Base-by-base conservation (phyloP, 1,139 yeast species). In the Kodamaea derodonti region DNA sequence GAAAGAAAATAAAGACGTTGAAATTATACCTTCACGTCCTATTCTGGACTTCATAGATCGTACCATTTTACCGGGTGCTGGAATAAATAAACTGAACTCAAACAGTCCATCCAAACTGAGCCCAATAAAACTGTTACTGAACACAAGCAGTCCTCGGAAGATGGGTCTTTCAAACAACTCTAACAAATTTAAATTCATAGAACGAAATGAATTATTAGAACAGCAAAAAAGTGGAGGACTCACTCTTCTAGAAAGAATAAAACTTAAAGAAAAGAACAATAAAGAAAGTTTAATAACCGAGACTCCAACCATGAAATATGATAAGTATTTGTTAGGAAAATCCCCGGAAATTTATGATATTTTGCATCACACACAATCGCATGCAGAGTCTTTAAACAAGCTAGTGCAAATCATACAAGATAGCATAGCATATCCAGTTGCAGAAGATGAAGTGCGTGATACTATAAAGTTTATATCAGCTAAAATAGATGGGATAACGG, bases 271-370 rank as follows among this genome's bases (percentile, higher is more conserved):
- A 26, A 42, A 40, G 32, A 29, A 32, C 12, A 36, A 32, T 25
- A 39, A 39, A 15, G 42, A 41, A 17, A 37, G 34, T 20, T 25
- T 22, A 4, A 34, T 23, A 3, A 14, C 27, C 8, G 38, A 31
- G 16, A 40, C 65, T 1, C 67, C 69, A 2, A 65, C 70, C 40
- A 39, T 49, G 18, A 61, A 62, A 31, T 62, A 72, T 39, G 47
- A 62, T 4, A 43, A 51, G 16, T 72, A 62, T 40, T 47, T 78
- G 10, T 46, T 54, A 4, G 66, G 71, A 4, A 78, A 76, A 45
- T 46, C 69, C 29, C 58, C 54, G 2, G 63, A 56, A 10, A 45
- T 69, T 5, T 69, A 68, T 41, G 63, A 66, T 34, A 56, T 65
- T 2, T 42, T 69, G 3, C 60, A 50, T 42, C 74, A 67, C 57